phyloP scores from a whole-genome alignment of 2,329 filamentous ascomycete genomes.

The Xylaria sp. region DNA sequence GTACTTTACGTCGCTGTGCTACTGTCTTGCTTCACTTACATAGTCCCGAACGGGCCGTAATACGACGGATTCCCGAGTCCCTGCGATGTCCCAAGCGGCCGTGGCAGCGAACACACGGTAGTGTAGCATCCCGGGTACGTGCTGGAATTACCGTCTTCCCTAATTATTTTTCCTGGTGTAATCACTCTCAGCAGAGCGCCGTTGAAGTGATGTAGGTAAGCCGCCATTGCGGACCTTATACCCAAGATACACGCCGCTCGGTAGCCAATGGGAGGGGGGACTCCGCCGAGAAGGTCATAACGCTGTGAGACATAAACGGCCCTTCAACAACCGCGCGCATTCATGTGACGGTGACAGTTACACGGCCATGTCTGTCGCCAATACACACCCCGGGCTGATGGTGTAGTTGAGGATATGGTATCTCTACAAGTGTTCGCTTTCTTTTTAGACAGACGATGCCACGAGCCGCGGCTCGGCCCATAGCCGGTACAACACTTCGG shows the following conservation, averaged over 20 bases:
- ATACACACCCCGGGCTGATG: not conserved
- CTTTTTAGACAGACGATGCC: not conserved
- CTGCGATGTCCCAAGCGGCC: not conserved
- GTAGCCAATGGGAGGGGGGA: not conserved
- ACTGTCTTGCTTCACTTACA: constrained; percentile 27
- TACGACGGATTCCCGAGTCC: not conserved
- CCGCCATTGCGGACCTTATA: not conserved
- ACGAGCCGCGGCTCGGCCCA: not conserved
- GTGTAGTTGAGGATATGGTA: not conserved
- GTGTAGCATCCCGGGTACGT: not conserved
- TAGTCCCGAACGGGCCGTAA: constrained; percentile 1
- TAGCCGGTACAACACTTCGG: not conserved
- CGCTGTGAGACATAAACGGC: constrained; percentile 4
- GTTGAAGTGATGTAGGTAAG: not conserved
- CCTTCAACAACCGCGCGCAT: constrained; percentile 1
- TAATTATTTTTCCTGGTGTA: not conserved
- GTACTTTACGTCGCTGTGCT: constrained; percentile 4
- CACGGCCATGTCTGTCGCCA: not conserved
- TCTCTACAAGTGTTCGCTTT: not conserved
- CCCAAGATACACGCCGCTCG: not conserved
- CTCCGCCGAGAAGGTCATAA: not conserved
- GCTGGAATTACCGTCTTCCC: not conserved
- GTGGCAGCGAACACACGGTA: not conserved
- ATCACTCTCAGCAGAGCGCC: not conserved
- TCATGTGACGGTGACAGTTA: constrained; percentile 5